Base-by-base conservation (phyloP, 2,329 filamentous ascomycete genomes). In the Elsinoe fawcettii region DNA sequence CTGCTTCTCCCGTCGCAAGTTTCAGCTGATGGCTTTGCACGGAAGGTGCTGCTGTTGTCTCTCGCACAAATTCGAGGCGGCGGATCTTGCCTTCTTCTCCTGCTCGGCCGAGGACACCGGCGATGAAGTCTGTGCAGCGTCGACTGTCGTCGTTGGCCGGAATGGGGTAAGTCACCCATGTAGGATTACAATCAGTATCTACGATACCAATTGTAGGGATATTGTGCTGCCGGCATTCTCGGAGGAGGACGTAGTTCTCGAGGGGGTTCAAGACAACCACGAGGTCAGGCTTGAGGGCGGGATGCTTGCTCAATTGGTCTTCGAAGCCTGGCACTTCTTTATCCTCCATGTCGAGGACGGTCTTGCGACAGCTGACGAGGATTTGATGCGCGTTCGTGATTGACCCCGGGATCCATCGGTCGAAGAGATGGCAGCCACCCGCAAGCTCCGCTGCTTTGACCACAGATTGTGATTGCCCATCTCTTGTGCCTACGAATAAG, bases 101-200 rank as follows among this genome's bases (percentile, higher is more conserved):
- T 1, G 93, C 93, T 55, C 87, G 82, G 39, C 91, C 92, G 36
- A 99, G 78, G 1, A 93, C 85, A 55, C 90, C 90, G 3, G 85
- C 87, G 64, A 99, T 88, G 60, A 96, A 79, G 64, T 86, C 83
- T 51, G 90, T 81, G 62, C 86, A 85, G 60, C 93, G 86, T 63
- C 96, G 73, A 81, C 90, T 90, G 78, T 99, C 93, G 69, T 99
- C 93, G 71, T 99, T 99, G 53, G 90, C 90, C 1, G 93, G 93
- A 64, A 99, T 96, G 12, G 88, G 88, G 69, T 99, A 99, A 3
- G 93, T 97, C 53, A 97, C 90, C 83, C 88, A 92, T 0, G 89
- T 89, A 0, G 93, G 89, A 72, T 97, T 88, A 2, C 85, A 86
- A 71, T 99, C 88, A 1, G 93, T 97, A 72, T 99, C 93, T 63